A percentile compares a stretch with the other conserved stretches of the same genome.
Conservation (phyloP, 768 basidiomycete species). For the Pilatotrama ljubarskyi region DNA sequence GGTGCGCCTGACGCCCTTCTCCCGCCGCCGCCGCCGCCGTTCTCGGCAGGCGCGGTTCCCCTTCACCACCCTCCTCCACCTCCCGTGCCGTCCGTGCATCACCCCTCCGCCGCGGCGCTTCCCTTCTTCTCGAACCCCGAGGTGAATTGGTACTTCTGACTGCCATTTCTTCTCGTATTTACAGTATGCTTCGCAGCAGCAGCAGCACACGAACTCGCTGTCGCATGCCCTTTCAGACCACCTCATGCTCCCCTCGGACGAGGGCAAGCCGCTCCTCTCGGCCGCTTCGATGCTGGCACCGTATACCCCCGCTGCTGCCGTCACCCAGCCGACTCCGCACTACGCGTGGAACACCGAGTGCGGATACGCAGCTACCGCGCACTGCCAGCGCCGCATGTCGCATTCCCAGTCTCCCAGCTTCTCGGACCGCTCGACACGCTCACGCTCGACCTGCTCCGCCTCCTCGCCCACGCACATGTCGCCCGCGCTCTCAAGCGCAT, state of each 20-base stretch:
- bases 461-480: conserved; percentile 15
- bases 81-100: conserved; percentile 1
- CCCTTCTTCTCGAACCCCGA: conserved; percentile 11
- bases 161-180: conserved; percentile 16
- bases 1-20: conserved; percentile 7
- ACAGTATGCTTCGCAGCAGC: conserved; percentile 13
- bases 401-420: conserved; percentile 21
- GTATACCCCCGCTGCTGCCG: neutral
- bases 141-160: conserved; percentile 21
- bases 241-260: conserved; percentile 9
- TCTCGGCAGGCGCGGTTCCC: conserved; percentile 13
- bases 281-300: neutral
- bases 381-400: conserved; percentile 4
- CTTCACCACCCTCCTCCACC: neutral
- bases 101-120: conserved; percentile 5
- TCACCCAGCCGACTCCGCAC: conserved; percentile 12
- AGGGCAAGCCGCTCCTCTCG: conserved; percentile 13
- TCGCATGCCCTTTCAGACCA: conserved; percentile 15
- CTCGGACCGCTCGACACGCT: conserved; percentile 19
- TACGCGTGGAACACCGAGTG: conserved; percentile 11
- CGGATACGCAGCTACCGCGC: conserved; percentile 14
- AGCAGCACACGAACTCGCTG: conserved; percentile 10
- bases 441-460: conserved; percentile 11
- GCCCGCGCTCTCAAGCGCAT: conserved; percentile 17
- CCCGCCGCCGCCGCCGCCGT: neutral